Evolutionary conservation across 768 basidiomycete species (phyloP), one percentile per base, ranked within the genome.

Genomic region (Naganishia randhawae): DNA sequence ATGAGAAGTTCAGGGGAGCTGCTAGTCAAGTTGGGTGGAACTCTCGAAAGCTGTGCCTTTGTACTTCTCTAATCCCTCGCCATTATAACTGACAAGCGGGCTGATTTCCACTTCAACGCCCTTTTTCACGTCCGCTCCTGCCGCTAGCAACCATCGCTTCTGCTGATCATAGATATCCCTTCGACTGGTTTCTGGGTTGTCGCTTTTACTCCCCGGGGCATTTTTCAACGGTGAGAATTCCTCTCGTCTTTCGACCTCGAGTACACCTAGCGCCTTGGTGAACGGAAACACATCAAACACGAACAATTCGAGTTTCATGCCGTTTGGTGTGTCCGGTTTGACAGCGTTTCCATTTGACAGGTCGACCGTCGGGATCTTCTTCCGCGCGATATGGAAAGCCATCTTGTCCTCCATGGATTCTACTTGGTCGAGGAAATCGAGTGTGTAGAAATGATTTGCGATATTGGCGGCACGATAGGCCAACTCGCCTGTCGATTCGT

Each of bases 211-310:
- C 0, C 93, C 93, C 0, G 93, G 92, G 9, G 93, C 95, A 75
- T 99, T 99, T 84, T 99, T 99, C 79, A 99, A 81, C 39, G 95
- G 95, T 71, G 91, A 93, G 75, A 99, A 99, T 81, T 98, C 95
- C 69, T 95, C 91, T 68, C 84, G 83, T 66, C 96, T 83, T 61
- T 86, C 85, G 50, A 96, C 92, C 79, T 97, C 93, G 76, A 98
- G 81, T 45, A 97, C 91, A 32, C 89, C 86, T 25, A 82, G 75
- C 13, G 73, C 73, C 51, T 76, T 67, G 31, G 92, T 92, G 81
- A 86, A 91, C 0, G 94, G 94, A 84, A 99, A 97, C 51, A 99
- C 96, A 81, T 99, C 96, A 76, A 99, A 99, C 35, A 99, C 90
- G 81, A 99, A 99, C 83, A 94, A 83, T 81, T 99, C 96, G 70